Base-by-base conservation (phyloP, 768 basidiomycete species). In the Trametes elegans region DNA sequence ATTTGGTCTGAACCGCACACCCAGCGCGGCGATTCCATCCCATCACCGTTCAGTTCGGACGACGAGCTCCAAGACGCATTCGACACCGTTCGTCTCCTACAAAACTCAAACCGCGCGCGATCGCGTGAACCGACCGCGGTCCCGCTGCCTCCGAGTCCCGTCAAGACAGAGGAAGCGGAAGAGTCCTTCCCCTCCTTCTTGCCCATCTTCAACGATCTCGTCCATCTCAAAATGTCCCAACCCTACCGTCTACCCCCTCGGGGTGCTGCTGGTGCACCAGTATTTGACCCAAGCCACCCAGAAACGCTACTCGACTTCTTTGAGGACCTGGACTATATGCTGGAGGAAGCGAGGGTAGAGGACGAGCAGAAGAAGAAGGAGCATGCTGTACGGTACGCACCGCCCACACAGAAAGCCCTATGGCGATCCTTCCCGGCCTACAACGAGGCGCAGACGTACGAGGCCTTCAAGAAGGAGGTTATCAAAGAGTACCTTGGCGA, bases 401-500 rank as follows among this genome's bases (percentile, higher is more conserved):
- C 49, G 0, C 23, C n/a, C 28, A 18, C 34, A 5, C 29, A 46
- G 11, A 57, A 57, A 31, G 9, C 19, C 0, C 42, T 57, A 0
- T 57, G 55, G 55, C 42, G 49, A 8, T 6, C 10, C 3, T 46
- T 46, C 16, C 24, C 42, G 0, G n/a, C 28, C 5, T 38, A n/a
- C 36, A 26, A 7, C 9, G 44, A 38, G 14, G 29, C 14, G 4
- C 21, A 36, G 28, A 49, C 60, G 19, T 70, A 58, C 40, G 55
- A 60, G 8, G 51, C 59, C 1, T 66, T 69, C 53, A 67, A 62
- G 45, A 39, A 61, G 1, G 62, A 54, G 1, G 60, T 70, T 1
- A 40, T 62, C 24, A 61, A 63, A 8, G 55, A 64, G 26, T 71
- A 70, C 42, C 60, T 65, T 10, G 65, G 58, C n/a, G 42, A 41